These are phyloP conservation scores for Citrullus amarus DNA, from an alignment of 306 rosid genomes.

Conservation along the genomic window DNA sequence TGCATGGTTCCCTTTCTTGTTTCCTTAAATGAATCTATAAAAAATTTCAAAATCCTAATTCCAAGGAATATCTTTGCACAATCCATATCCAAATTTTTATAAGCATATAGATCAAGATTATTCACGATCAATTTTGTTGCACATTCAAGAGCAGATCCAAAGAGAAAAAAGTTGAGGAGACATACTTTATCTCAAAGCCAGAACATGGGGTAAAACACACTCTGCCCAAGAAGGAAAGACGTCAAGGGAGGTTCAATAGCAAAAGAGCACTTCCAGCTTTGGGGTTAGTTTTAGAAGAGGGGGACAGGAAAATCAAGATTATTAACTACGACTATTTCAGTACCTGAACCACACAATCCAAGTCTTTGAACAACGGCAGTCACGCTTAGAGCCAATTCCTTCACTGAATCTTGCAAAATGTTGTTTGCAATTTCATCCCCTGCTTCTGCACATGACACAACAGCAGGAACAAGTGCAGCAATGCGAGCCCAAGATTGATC, in stretches of 20 bases:
- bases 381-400: constrained; percentile 73
- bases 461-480: constrained; percentile 90
- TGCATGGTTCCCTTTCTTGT: not conserved
- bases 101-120: not conserved
- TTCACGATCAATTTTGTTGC: not conserved
- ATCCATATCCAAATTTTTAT: not conserved
- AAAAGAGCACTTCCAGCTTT: not conserved
- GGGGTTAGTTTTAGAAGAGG: not conserved
- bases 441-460: constrained; percentile 75
- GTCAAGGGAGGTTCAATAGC: not conserved
- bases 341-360: constrained; percentile 71
- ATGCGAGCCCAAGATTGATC: constrained; percentile 97
- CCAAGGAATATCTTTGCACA: not conserved
- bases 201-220: not conserved
- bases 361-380: constrained; percentile 87
- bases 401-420: constrained; percentile 57
- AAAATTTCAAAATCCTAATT: not conserved
- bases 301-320: not conserved
- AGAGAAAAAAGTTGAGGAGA: not conserved
- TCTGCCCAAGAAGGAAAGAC: not conserved
- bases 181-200: not conserved
- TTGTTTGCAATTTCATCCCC: constrained; percentile 81
- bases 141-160: not conserved
- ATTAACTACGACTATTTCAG: not conserved
- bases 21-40: not conserved